Evolutionary conservation across 2,329 filamentous ascomycete genomes (phyloP), one percentile per base, ranked within the genome.

Genomic region (Mycosphaerella arachidis): DNA sequence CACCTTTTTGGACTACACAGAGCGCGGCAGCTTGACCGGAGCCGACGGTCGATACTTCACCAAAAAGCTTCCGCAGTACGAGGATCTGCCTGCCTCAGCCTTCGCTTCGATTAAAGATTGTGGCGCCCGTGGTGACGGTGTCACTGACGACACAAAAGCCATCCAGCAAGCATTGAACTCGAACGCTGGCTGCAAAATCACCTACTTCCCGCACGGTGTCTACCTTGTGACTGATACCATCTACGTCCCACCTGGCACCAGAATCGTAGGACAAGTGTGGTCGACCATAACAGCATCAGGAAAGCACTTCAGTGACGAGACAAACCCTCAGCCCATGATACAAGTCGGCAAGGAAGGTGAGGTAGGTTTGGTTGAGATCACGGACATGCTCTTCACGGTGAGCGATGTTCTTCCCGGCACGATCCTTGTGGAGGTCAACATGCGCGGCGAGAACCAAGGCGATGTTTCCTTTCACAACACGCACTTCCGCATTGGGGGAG

Each of bases 181-280:
- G n/a, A 69, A 69, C 43, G 66, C 64, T 16, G 51, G 60, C 40
- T 65, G 73, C 67, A 77, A 76, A 56, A 70, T 79, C 53, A 63
- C 75, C 1, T 80, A 73, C 64, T 76, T 80, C 62, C 77, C 77
- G 1, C 72, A 76, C 3, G 79, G 77, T 8, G 66, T 72, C n/a
- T 79, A 83, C 66, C 70, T 77, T 30, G 75, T 82, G 18, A 77
- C 73, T 0, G 69, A 73, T 10, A 83, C 81, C 0, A 69, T 83
- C 20, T 74, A 76, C 37, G 66, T 83, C 37, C 81, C 81, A 1
- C 71, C 77, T 2, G 77, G 79, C 5, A 81, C 79, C 4, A 75
- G 77, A 1, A 78, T 86, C 37, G 76, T 84, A 6, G 84, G 84
- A 29, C 81, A 86, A 69, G 78, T 78, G 6, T 83, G 81, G 75